Percentiles rank a stretch among this genome's conserved stretches.
These are phyloP conservation scores for Aspergillus felis DNA, from an alignment of 2,329 filamentous ascomycete genomes.

Conservation along the genomic window DNA sequence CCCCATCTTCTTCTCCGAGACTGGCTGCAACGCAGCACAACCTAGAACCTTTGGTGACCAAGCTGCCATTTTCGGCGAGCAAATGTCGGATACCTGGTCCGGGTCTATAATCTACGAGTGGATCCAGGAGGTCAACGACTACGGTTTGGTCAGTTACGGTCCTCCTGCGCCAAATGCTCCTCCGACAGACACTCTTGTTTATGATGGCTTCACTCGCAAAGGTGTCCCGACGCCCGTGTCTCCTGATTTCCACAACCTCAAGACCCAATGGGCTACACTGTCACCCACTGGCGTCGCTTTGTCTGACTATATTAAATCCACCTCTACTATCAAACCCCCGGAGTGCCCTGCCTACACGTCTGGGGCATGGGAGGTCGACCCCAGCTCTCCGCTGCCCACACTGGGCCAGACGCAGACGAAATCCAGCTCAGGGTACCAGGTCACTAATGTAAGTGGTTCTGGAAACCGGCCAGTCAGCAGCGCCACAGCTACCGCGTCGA, in stretches of 20 bases:
- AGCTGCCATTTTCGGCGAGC: slow-evolving; percentile 66
- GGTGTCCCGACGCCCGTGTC: slow-evolving; percentile 69
- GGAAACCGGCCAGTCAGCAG: not conserved
- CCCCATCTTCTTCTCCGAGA: slow-evolving; percentile 89
- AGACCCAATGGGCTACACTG: slow-evolving; percentile 69
- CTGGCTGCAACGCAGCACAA: slow-evolving; percentile 64
- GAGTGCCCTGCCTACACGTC: slow-evolving; percentile 67
- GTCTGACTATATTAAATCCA: slow-evolving; percentile 62
- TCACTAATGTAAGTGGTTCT: not conserved
- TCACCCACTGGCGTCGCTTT: slow-evolving; percentile 65
- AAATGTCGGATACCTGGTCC: slow-evolving; percentile 69
- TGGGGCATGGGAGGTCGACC: slow-evolving; percentile 69
- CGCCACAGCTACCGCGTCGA: not conserved
- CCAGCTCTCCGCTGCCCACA: slow-evolving; percentile 65
- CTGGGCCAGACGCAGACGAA: slow-evolving; percentile 52
- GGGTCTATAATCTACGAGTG: slow-evolving; percentile 86
- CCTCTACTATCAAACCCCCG: slow-evolving; percentile 58
- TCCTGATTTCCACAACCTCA: slow-evolving; percentile 76
- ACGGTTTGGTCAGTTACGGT: slow-evolving; percentile 76
- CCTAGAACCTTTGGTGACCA: slow-evolving; percentile 57
- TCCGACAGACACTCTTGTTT: slow-evolving; percentile 52
- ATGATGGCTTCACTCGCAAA: slow-evolving; percentile 64
- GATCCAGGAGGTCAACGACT: slow-evolving; percentile 80
- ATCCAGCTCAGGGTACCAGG: not conserved
- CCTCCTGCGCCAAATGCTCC: slow-evolving; percentile 52